These are phyloP conservation scores for Thalassiosira delicatula DNA, from an alignment of 352 stramenopile genomes.

Conservation along the genomic window DNA sequence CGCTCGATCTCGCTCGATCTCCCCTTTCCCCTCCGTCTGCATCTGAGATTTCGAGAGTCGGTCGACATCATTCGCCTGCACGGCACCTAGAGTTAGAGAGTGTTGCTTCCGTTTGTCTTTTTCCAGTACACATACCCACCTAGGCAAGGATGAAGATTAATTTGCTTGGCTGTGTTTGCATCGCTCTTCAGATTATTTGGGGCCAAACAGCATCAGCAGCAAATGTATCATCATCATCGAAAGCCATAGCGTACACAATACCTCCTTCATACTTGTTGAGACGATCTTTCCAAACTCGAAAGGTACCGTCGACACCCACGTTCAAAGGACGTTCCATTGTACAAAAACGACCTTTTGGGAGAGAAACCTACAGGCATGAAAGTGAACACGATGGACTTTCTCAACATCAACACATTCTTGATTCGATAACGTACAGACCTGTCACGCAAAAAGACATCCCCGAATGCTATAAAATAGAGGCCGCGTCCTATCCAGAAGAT, in stretches of 20 bases:
- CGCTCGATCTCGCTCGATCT: no score
- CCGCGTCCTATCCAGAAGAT: slow-evolving; percentile 82
- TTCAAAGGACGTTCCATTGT: slow-evolving; percentile 10
- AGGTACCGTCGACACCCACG: neutral
- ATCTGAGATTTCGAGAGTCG: no score
- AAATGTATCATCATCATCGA: neutral
- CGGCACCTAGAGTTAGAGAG: no score
- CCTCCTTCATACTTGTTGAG: no score
- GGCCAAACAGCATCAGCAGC: no score
- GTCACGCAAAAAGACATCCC: neutral
- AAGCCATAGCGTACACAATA: neutral
- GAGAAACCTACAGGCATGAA: slow-evolving; percentile 2
- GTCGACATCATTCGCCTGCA: no score
- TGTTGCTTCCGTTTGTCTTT: no score
- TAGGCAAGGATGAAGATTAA: no score
- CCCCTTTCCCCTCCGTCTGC: no score
- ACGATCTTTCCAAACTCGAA: neutral
- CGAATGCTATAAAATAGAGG: slow-evolving; percentile 22
- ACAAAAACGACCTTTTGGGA: neutral
- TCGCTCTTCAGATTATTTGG: no score
- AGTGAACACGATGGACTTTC: neutral
- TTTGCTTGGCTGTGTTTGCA: no score
- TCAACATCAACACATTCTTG: neutral
- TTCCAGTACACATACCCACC: no score
- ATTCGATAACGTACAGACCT: slow-evolving; percentile 7